Evolutionary conservation across 2,329 filamentous ascomycete genomes (phyloP), one percentile per base, ranked within the genome.

Genomic region (Alternaria longipes): DNA sequence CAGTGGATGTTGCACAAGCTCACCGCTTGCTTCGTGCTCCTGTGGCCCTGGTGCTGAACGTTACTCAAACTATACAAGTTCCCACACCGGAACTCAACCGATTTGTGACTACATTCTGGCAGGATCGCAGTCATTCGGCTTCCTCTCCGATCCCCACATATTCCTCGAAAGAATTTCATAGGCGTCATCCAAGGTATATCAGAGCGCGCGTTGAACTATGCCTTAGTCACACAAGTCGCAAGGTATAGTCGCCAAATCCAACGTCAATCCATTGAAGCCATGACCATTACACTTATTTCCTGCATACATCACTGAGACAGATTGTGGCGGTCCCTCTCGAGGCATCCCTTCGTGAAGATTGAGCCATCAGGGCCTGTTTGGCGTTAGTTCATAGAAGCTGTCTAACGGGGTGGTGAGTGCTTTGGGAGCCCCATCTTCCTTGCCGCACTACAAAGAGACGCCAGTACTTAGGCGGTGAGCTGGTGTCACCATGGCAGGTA

Each of bases 21-120:
- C 70, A 74, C 71, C 67, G 69, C 71, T 62, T 65, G 49, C 59
- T 59, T 58, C 30, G 62, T 68, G 62, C 65, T 60, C 57, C 38
- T 26, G 54, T 59, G 59, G 52, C 42, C 56, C 60, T 52, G 22
- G 53, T 63, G 60, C 54, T 64, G 26, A 56, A 60, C 60, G 61
- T 68, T 65, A 49, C 63, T 63, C 67, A 68, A 58, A 41, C 64
- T 69, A 60, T 56, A 56, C 59, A 54, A 47, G 32, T 50, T 40
- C 59, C 58, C 42, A 59, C 41, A 54, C 54, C 52, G 69, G 65
- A 69, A 70, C 36, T 22, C 44, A 67, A 49, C 69, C 68, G 67
- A 72, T 75, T 75, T 68, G 72, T 41, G 47, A 50, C 38, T 58
- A 36, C 50, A 26, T 16, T 44, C 24, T 45, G 24, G 26, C 44